phyloP scores from a whole-genome alignment of 768 basidiomycete genomes.

The Vararia minispora region DNA sequence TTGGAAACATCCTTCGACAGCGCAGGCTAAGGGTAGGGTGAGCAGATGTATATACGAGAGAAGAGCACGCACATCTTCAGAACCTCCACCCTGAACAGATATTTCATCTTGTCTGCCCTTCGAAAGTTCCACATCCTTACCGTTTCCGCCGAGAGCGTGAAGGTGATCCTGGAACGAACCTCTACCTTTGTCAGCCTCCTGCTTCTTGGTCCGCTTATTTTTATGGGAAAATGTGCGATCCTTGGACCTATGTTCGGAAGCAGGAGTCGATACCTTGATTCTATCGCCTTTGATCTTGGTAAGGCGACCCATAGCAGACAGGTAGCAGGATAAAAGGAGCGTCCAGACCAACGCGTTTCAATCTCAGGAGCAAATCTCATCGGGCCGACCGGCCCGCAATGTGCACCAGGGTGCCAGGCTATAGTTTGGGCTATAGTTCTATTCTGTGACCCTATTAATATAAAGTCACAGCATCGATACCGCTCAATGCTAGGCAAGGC shows the following conservation, averaged over 20 bases:
- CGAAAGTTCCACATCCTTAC: conserved; percentile 35
- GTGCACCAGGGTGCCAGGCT: too few species aligned
- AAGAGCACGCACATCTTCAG: conserved; percentile 16
- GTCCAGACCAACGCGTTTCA: too few species aligned
- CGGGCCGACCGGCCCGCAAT: too few species aligned
- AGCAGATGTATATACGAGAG: background rate
- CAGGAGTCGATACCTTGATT: background rate
- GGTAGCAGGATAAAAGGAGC: too few species aligned
- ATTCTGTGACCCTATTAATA: too few species aligned
- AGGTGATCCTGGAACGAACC: conserved; percentile 23
- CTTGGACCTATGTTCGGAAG: too few species aligned
- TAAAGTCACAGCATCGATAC: too few species aligned
- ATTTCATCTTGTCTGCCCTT: conserved; percentile 27
- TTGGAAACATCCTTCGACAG: conserved; percentile 35
- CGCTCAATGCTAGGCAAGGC: too few species aligned
- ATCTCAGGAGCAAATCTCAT: too few species aligned
- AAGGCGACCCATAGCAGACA: conserved; percentile 14
- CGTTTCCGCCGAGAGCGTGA: conserved; percentile 34
- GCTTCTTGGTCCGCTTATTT: conserved; percentile 5
- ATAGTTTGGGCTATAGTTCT: too few species aligned
- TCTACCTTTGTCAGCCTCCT: conserved; percentile 6
- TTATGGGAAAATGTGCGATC: conserved; percentile 2
- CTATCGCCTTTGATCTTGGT: conserved; percentile 10
- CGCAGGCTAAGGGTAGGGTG: conserved; percentile 21
- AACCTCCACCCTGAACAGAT: conserved; percentile 16